Conservation (phyloP, 106 monocot genomes). For the Xerophyta viscosa region DNA sequence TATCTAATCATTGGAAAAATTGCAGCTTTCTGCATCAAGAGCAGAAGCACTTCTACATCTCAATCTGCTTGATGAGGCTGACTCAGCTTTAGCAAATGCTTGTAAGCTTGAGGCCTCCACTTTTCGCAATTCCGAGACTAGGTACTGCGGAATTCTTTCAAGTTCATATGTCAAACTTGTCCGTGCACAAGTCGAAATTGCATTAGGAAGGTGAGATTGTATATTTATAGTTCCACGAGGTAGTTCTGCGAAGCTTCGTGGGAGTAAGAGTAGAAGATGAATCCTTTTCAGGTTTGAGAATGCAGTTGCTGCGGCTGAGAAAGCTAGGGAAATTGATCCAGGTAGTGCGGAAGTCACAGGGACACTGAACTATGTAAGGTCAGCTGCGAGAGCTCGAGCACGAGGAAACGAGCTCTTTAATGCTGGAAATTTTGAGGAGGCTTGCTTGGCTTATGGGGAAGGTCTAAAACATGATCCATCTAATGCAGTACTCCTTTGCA, state of each 20-base stretch:
- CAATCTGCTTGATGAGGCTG: constrained; percentile 47
- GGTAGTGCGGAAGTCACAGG: constrained; percentile 34
- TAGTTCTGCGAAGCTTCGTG: neutral
- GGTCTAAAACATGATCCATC: constrained; percentile 72
- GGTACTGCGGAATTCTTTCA: constrained; percentile 35
- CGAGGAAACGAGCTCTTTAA: constrained; percentile 71
- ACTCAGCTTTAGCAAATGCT: constrained; percentile 19
- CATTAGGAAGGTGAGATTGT: constrained; percentile 62
- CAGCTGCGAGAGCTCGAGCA: constrained; percentile 47
- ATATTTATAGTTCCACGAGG: neutral
- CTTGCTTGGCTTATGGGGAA: constrained; percentile 77
- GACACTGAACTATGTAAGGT: constrained; percentile 41
- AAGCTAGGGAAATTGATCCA: constrained; percentile 51
- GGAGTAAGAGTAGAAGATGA: neutral
- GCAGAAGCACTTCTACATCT: constrained; percentile 63
- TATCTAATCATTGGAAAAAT: constrained; percentile 1
- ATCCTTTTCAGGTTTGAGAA: constrained; percentile 60
- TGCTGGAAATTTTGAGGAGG: constrained; percentile 65
- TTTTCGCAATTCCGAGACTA: constrained; percentile 12
- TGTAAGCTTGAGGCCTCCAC: constrained; percentile 33
- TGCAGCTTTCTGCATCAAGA: constrained; percentile 42
- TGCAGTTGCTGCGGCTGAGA: constrained; percentile 57
- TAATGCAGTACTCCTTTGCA: constrained; percentile 75
- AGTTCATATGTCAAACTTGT: constrained; percentile 46
- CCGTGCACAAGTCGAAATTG: constrained; percentile 66